Evolutionary conservation across 768 basidiomycete genomes (phyloP).

Genomic region (Suillus bovinus): DNA sequence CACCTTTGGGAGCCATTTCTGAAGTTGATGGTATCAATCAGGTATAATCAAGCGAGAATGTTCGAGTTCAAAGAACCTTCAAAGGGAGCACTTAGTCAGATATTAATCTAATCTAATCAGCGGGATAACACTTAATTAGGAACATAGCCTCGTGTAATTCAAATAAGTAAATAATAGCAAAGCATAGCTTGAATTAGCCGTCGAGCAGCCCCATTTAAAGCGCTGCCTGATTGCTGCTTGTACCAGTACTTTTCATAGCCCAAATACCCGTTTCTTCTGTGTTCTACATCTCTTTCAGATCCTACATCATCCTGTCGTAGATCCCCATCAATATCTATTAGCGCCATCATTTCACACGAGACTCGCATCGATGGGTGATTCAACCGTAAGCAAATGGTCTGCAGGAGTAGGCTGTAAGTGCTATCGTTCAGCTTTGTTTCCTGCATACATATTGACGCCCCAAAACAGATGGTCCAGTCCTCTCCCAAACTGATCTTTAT

Average conservation of each 20-base stretch:
- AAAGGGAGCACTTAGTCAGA: conserved; percentile 13
- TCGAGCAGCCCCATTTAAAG: conserved; percentile 2
- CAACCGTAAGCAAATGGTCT: conserved; percentile 35
- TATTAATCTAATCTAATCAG: conserved; percentile 20
- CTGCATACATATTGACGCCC: conserved; percentile 41
- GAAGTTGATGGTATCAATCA: not conserved
- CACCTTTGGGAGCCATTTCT: conserved; percentile 82
- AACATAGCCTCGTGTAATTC: conserved; percentile 20
- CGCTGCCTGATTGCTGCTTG: too few species aligned
- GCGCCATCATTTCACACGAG: conserved; percentile 1
- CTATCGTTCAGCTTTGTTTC: not conserved
- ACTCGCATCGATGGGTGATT: conserved; percentile 27
- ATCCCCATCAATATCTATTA: not conserved
- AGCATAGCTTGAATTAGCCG: not conserved
- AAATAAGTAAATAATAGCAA: conserved; percentile 9
- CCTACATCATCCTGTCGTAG: not conserved
- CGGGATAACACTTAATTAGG: not conserved
- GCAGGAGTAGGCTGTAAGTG: conserved; percentile 37
- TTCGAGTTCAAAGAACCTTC: not conserved
- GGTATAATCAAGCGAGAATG: conserved; percentile 2
- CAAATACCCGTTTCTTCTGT: not conserved
- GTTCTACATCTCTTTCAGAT: not conserved
- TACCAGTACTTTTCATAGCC: not conserved
- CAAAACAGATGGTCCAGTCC: conserved; percentile 54
- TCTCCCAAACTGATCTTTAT: conserved; percentile 81